Base-by-base conservation (phyloP, 1,284 basidiomycete species). In the Ustilago sp. region DNA sequence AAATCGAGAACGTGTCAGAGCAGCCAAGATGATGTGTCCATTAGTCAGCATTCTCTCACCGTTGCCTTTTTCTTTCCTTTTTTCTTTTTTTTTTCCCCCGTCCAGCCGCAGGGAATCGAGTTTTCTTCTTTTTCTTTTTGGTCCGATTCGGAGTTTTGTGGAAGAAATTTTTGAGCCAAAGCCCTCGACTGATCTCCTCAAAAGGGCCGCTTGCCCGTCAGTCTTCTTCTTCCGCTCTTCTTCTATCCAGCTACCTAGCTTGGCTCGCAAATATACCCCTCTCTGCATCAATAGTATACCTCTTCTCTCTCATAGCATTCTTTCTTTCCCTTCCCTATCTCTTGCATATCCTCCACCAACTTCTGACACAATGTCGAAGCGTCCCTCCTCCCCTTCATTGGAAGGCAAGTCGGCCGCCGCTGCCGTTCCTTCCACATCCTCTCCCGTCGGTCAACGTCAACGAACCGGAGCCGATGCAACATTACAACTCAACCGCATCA, bases 191-290 rank as follows among this genome's bases (percentile, higher is more conserved):
- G 39, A 7, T 38, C 23, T 48, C 47, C 64, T 67, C 64, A 73
- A 67, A 73, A 52, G 61, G 58, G 1, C 8, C 8, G 41, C 19
- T 50, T 61, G 53, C 41, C 28, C 56, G n/a, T 57, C 64, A n/a
- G 12, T 38, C 58, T 59, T 31, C 43, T 45, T 35, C 50, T 50
- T 31, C 35, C 43, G 39, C 17, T 34, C 51, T 43, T 55, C 45
- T 59, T 63, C 57, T 50, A 64, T 50, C 54, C 61, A 73, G 70
- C 70, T 73, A 54, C 60, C 38, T 34, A 11, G 47, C 64, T 55
- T 68, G 64, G 64, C 70, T 68, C 70, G 68, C 70, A 50, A 59
- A 63, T 68, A 73, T 73, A 73, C 65, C 64, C 70, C n/a, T 38
- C 15, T 6, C 35, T 36, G 36, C 19, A 39, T 38, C 52, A n/a